Percentiles rank a stretch among this genome's conserved stretches.
Conservation (phyloP, 345 rosid species). For the Euphorbia lathyris region DNA sequence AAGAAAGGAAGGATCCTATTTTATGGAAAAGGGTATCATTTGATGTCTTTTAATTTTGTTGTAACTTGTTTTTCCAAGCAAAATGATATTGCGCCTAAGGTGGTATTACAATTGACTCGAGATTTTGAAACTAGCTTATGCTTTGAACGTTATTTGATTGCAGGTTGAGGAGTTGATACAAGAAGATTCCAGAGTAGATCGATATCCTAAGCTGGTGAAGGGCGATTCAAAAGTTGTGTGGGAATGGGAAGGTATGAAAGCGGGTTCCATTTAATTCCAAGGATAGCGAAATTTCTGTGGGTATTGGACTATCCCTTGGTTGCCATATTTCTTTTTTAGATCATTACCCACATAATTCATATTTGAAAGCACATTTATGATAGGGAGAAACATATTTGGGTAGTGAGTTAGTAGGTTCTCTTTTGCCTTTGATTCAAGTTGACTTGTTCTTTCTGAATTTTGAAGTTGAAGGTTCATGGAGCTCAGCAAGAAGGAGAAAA, state of each 20-base stretch:
- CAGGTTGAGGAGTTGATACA: slow-evolving; percentile 84
- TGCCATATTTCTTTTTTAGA: neutral
- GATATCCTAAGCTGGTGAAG: slow-evolving; percentile 68
- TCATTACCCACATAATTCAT: neutral
- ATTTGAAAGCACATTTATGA: neutral
- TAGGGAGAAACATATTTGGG: neutral
- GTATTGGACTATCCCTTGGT: neutral
- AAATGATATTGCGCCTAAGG: slow-evolving; percentile 1
- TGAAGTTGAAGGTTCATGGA: slow-evolving; percentile 72
- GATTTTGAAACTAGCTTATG: neutral
- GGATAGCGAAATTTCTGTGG: too few species aligned
- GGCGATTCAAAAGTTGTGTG: slow-evolving; percentile 92
- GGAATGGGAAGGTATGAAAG: slow-evolving; percentile 89
- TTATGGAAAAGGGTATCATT: slow-evolving; percentile 75
- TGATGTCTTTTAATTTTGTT: slow-evolving; percentile 5
- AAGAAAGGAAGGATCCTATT: slow-evolving; percentile 75
- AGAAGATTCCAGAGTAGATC: slow-evolving; percentile 90
- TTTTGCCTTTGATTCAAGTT: slow-evolving; percentile 1
- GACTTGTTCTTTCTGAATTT: slow-evolving; percentile 5
- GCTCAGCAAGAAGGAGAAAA: slow-evolving; percentile 50
- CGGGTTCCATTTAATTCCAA: neutral
- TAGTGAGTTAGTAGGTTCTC: neutral
- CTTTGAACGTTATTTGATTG: neutral
- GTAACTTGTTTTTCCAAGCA: neutral
- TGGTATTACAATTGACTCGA: neutral